phyloP scores from a whole-genome alignment of 192 early-diverging fungal genomes.

The Rhizophagus prolifer region DNA sequence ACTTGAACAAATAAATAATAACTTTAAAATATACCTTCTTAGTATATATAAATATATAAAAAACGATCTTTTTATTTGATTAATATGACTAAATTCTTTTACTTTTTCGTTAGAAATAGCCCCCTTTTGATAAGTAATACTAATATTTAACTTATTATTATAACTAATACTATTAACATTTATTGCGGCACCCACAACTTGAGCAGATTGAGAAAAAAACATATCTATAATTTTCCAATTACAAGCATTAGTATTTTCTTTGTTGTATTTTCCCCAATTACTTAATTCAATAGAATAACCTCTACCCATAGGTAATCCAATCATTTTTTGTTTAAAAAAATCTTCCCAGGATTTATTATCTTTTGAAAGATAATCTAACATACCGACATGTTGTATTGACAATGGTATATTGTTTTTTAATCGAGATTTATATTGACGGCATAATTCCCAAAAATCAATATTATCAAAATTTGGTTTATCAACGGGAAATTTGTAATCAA shows the following conservation, averaged over 20 bases:
- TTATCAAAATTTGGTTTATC: background rate
- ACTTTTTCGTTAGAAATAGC: background rate
- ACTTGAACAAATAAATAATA: no score
- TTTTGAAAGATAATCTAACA: background rate
- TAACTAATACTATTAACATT: conserved; percentile 7
- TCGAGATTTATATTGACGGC: background rate
- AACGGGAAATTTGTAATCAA: background rate
- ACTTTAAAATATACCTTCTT: no score
- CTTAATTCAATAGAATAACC: background rate
- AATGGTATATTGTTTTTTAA: background rate
- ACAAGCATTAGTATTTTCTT: background rate
- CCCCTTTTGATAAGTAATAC: conserved; percentile 6
- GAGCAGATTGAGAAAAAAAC: conserved; percentile 16
- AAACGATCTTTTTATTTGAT: no score
- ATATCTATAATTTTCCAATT: conserved; percentile 1
- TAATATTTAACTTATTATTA: background rate
- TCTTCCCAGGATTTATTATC: background rate
- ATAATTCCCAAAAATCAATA: conserved; percentile 5
- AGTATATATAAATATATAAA: no score
- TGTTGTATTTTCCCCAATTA: background rate
- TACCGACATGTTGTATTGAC: background rate
- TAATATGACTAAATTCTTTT: background rate
- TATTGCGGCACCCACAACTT: background rate
- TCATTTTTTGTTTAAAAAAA: background rate
- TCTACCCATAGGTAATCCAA: background rate